Conservation (phyloP, 108 stramenopile species). For the Stephanodiscus triporus region DNA sequence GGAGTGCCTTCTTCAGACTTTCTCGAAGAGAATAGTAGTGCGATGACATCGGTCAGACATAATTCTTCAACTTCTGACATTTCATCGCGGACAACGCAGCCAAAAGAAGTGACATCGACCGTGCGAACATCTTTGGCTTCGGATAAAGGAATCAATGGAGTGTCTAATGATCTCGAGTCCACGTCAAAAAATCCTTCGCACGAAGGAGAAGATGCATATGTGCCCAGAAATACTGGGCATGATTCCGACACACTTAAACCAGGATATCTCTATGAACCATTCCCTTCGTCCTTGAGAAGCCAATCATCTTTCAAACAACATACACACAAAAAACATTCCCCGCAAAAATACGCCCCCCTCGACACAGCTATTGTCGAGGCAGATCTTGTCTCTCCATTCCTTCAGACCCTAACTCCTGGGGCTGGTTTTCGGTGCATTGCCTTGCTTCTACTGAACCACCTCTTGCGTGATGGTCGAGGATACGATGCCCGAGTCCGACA, state of each 20-base stretch:
- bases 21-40: slow-evolving; percentile 7
- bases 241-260: background rate
- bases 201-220: too few species aligned
- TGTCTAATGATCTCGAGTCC: background rate
- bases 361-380: slow-evolving; percentile 53
- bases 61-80: slow-evolving; percentile 3
- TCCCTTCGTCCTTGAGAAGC: background rate
- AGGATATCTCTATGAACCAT: slow-evolving; percentile 5
- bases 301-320: slow-evolving; percentile 2
- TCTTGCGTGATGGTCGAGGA: slow-evolving; percentile 63
- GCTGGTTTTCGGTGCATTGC: slow-evolving; percentile 81
- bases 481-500: slow-evolving; percentile 85
- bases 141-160: background rate
- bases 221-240: background rate
- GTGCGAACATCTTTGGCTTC: background rate
- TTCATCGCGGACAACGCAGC: background rate
- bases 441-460: slow-evolving; percentile 70
- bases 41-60: slow-evolving; percentile 1
- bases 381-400: slow-evolving; percentile 68
- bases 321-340: background rate
- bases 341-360: slow-evolving; percentile 17
- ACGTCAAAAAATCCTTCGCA: background rate
- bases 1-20: slow-evolving; percentile 11
- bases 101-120: background rate
- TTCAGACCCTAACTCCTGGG: slow-evolving; percentile 80